phyloP scores from a whole-genome alignment of 805 yeast genomes.

The Lachancea thermotolerans region DNA sequence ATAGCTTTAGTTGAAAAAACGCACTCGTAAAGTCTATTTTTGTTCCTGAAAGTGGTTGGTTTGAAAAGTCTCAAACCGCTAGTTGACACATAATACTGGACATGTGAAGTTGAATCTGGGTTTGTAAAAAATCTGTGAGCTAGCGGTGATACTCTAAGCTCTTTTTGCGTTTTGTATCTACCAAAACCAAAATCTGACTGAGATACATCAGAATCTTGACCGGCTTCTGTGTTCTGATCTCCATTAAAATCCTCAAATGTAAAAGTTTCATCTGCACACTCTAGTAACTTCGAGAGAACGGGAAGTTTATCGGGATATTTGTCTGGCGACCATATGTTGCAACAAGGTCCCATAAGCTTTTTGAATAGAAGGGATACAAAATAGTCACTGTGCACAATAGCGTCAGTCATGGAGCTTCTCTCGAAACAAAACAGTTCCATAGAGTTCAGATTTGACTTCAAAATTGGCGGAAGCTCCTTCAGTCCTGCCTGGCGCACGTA shows the following conservation, averaged over 20 bases:
- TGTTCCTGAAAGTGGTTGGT: conserved; percentile 33
- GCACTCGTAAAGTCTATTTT: conserved; percentile 32
- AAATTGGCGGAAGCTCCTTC: conserved; percentile 39
- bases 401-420: conserved; percentile 51
- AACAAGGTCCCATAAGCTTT: conserved; percentile 54
- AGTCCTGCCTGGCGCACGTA: conserved; percentile 56
- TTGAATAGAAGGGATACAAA: conserved; percentile 60
- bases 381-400: conserved; percentile 53
- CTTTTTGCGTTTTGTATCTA: conserved; percentile 11
- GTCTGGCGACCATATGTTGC: conserved; percentile 63
- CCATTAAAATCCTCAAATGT: conserved; percentile 28
- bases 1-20: conserved; percentile 70
- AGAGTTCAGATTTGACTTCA: conserved; percentile 56
- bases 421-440: conserved; percentile 67
- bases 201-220: too few relatives aligned
- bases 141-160: conserved; percentile 48
- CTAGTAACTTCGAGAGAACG: conserved; percentile 30
- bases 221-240: neutral
- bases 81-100: conserved; percentile 67
- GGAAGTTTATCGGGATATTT: conserved; percentile 46
- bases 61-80: conserved; percentile 58
- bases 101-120: conserved; percentile 78
- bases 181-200: neutral
- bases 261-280: conserved; percentile 30
- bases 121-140: conserved; percentile 74